Percentiles rank a stretch among this genome's conserved stretches.
Evolutionary conservation across 1,139 yeast genomes (phyloP).

Genomic region (Zygoascus sp.): DNA sequence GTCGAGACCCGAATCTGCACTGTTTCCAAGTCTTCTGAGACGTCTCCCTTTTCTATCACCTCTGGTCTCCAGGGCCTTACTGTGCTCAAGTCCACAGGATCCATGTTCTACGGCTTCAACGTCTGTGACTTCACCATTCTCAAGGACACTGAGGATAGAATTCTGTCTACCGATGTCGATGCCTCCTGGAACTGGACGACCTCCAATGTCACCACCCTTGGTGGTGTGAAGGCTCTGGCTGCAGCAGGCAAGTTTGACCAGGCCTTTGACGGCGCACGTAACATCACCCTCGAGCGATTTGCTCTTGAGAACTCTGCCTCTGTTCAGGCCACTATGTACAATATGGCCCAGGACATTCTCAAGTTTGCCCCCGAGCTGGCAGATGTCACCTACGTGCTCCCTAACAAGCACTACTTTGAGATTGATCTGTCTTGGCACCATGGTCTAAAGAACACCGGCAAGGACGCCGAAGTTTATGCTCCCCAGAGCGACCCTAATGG

Average conservation of each 20-base stretch:
- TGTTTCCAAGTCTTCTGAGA: conserved; percentile 47
- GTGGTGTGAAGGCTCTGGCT: conserved; percentile 49
- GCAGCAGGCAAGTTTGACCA: conserved; percentile 60
- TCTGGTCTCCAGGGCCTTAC: conserved; percentile 80
- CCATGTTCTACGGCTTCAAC: conserved; percentile 85
- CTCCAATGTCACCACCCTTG: conserved; percentile 48
- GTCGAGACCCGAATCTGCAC: conserved; percentile 66
- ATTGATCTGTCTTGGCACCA: conserved; percentile 75
- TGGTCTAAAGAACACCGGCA: conserved; percentile 58
- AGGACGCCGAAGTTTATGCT: conserved; percentile 73
- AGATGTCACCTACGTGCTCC: conserved; percentile 67
- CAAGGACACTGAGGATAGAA: conserved; percentile 75
- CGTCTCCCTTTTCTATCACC: conserved; percentile 49
- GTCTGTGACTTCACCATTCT: conserved; percentile 85
- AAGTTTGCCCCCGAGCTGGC: conserved; percentile 51
- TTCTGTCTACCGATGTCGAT: conserved; percentile 80
- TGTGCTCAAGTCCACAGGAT: conserved; percentile 88
- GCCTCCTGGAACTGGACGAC: conserved; percentile 67
- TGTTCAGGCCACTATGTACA: conserved; percentile 94
- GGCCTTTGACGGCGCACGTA: conserved; percentile 57
- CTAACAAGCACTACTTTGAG: conserved; percentile 86
- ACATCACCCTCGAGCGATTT: conserved; percentile 67
- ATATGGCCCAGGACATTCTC: conserved; percentile 75
- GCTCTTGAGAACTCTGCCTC: conserved; percentile 84
- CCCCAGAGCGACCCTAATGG: conserved; percentile 95